Percentiles rank a stretch among this genome's conserved stretches.
phyloP scores from a whole-genome alignment of 352 stramenopile genomes.

The Poterioochromonas sp. region DNA sequence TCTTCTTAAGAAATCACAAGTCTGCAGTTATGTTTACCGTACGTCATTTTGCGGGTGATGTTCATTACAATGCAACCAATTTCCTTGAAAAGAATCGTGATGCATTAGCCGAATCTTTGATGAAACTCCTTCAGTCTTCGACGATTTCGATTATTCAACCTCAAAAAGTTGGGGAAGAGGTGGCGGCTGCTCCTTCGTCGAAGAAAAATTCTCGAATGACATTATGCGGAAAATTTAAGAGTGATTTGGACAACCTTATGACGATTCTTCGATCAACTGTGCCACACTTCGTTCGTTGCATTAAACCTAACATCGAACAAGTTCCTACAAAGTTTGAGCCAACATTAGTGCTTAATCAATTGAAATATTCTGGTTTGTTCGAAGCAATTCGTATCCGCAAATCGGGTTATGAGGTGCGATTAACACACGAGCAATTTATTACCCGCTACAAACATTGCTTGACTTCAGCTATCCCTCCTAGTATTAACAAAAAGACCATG shows the following conservation, averaged over 20 bases:
- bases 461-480: not conserved
- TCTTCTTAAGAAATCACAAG: conserved; percentile 42
- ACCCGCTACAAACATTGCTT: conserved; percentile 23
- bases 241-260: conserved; percentile 49
- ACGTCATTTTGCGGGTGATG: conserved; percentile 85
- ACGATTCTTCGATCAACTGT: conserved; percentile 46
- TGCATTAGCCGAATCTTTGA: conserved; percentile 57
- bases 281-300: conserved; percentile 83
- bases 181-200: not conserved
- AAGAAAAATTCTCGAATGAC: conserved; percentile 31
- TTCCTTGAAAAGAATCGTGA: conserved; percentile 95
- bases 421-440: conserved; percentile 60
- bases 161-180: not conserved
- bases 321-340: conserved; percentile 54
- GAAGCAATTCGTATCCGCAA: conserved; percentile 80
- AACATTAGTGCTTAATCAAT: conserved; percentile 60
- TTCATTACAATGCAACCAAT: conserved; percentile 80
- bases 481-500: not conserved
- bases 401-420: conserved; percentile 74
- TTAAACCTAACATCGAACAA: conserved; percentile 86
- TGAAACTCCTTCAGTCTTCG: conserved; percentile 40
- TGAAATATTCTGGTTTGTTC: conserved; percentile 69
- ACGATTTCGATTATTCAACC: not conserved
- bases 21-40: conserved; percentile 72
- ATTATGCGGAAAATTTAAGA: conserved; percentile 53